phyloP scores from a whole-genome alignment of 2,329 filamentous ascomycete species.

The Pseudogymnoascus sp. region DNA sequence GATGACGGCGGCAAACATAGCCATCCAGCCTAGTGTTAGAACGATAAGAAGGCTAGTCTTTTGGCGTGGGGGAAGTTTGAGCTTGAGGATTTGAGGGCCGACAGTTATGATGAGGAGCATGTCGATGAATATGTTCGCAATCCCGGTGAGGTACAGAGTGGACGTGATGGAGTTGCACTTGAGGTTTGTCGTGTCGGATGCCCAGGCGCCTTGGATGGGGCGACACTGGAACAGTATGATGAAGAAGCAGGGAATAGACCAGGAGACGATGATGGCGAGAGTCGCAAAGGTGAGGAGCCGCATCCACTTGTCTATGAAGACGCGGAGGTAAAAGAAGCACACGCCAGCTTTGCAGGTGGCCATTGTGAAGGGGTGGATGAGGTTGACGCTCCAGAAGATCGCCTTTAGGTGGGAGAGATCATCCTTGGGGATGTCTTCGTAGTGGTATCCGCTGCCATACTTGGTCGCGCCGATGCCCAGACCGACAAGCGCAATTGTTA shows the following conservation, averaged over 20 bases:
- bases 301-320: conserved; percentile 35
- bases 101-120: conserved; percentile 43
- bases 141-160: conserved; percentile 41
- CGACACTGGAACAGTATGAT: conserved; percentile 41
- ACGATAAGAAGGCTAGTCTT: conserved; percentile 41
- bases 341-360: conserved; percentile 42
- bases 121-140: conserved; percentile 45
- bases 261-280: not conserved
- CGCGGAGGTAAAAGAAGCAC: conserved; percentile 46
- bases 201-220: conserved; percentile 47
- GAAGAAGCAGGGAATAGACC: conserved; percentile 4
- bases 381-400: conserved; percentile 33
- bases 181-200: conserved; percentile 41
- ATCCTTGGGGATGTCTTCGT: not conserved
- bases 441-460: not conserved
- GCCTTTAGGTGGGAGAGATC: not conserved
- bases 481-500: not conserved
- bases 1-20: conserved; percentile 4
- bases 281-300: conserved; percentile 1
- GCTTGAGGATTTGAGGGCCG: conserved; percentile 36
- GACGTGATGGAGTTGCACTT: conserved; percentile 41
- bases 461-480: not conserved
- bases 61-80: conserved; percentile 39
- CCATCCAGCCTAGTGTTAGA: conserved; percentile 27
- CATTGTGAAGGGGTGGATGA: conserved; percentile 39